Evolutionary conservation across 2,329 filamentous ascomycete species (phyloP).

Genomic region (Colletotrichum coccodes): DNA sequence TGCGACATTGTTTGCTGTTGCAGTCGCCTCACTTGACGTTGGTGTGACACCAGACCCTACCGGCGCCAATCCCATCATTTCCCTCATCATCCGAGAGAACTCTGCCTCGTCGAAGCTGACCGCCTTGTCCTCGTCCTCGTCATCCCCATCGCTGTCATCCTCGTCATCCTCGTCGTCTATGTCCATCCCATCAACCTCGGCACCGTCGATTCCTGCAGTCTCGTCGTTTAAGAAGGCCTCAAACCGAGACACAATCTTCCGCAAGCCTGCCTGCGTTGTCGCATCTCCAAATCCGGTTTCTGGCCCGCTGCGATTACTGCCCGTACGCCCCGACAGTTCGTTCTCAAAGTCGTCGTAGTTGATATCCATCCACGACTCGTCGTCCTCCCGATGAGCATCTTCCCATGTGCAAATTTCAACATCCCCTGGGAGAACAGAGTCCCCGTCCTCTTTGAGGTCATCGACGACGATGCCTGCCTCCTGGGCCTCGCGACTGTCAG

Average conservation of each 20-base stretch:
- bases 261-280: conserved; percentile 77
- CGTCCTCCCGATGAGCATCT: conserved; percentile 71
- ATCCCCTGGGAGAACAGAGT: conserved; percentile 73
- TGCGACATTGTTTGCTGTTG: conserved; percentile 4
- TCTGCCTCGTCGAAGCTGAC: conserved; percentile 86
- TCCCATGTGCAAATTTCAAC: conserved; percentile 79
- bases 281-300: conserved; percentile 70
- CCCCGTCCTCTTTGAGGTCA: conserved; percentile 79
- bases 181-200: conserved; percentile 78
- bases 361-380: conserved; percentile 93
- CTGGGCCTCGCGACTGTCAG: conserved; percentile 74
- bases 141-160: conserved; percentile 62
- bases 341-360: conserved; percentile 89
- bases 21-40: conserved; percentile 14
- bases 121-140: conserved; percentile 77
- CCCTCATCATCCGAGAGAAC: conserved; percentile 88
- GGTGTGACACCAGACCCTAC: conserved; percentile 11
- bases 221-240: conserved; percentile 92
- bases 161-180: conserved; percentile 62
- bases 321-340: conserved; percentile 68
- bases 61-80: conserved; percentile 81
- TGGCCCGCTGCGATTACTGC: background rate
- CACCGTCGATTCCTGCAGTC: conserved; percentile 81
- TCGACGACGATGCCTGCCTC: conserved; percentile 82
- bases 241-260: conserved; percentile 94